Conservation (phyloP, 768 basidiomycete species). For the Pholiota conissans region DNA sequence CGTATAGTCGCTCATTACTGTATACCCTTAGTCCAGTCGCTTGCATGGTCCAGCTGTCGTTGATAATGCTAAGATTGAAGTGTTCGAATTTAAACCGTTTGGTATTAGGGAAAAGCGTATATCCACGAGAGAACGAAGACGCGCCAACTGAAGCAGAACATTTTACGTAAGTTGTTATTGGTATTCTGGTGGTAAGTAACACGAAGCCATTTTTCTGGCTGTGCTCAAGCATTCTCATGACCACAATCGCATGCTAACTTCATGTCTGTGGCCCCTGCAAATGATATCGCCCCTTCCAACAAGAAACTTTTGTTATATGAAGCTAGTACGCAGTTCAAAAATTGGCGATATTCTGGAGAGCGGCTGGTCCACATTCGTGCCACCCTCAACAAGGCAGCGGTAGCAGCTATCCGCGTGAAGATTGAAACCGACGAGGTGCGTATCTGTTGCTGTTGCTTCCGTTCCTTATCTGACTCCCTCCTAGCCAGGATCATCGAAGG, state of each 20-base stretch:
- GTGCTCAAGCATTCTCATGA: slow-evolving; percentile 3
- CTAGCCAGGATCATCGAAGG: slow-evolving; percentile 72
- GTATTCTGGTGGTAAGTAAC: neutral
- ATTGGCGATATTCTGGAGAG: slow-evolving; percentile 87
- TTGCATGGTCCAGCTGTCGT: no score
- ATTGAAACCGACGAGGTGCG: slow-evolving; percentile 79
- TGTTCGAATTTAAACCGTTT: no score
- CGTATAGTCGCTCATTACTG: no score
- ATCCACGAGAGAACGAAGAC: no score
- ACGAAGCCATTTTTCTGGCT: neutral
- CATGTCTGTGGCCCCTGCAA: slow-evolving; percentile 1
- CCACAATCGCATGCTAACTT: slow-evolving; percentile 1
- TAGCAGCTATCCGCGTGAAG: slow-evolving; percentile 72
- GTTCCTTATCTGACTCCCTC: slow-evolving; percentile 14
- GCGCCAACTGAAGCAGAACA: no score
- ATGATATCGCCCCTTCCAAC: slow-evolving; percentile 2
- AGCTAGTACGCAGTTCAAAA: slow-evolving; percentile 75
- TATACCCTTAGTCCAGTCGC: no score
- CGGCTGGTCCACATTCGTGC: slow-evolving; percentile 59
- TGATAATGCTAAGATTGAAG: no score
- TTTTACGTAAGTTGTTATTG: no score
- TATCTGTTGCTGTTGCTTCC: neutral
- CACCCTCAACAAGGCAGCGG: slow-evolving; percentile 73
- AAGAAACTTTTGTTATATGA: slow-evolving; percentile 60
- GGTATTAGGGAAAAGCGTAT: no score